Evolutionary conservation across 495 filamentous ascomycete species (phyloP), one percentile per base, ranked within the genome.

Genomic region (Amphirosellinia nigrospora): DNA sequence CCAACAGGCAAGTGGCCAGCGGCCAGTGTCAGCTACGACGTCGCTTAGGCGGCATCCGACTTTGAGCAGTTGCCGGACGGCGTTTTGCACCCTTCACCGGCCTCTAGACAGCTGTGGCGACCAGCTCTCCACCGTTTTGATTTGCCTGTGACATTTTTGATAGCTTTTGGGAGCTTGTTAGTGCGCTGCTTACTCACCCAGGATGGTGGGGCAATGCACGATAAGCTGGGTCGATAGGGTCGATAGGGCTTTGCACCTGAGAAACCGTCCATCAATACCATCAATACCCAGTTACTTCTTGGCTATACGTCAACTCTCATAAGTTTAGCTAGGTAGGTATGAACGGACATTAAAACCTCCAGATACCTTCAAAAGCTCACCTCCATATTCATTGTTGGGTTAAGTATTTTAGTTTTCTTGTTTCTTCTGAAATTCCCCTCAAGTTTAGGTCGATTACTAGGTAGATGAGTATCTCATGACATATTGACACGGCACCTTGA

Each of bases 151-250:
- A 45, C 23, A 69, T 30, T 69, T 69, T 69, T 53, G 56, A 62
- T 9, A 53, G 56, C 45, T 36, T 58, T 58, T 21, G 55, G 8
- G 66, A 53, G 66, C 56, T 60, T 68, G 26, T 61, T 69, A 69
- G 66, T 69, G 66, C 66, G 66, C 66, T 41, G 66, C 66, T 69
- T 56, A 69, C 56, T 69, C 66, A 69, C 30, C 53, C n/a, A n/a
- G 7, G 9, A 26, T 26, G 9, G 19, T 60, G 39, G 56, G 55
- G 39, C 21, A 43, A 13, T 53, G 41, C 19, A 19, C 23, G 48
- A 45, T 43, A 43, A 56, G 48, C 48, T 23, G 32, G 55, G 34
- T n/a, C 32, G 59, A 41, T 58, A 64, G 41, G 41, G 63, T 55
- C 21, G 46, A 52, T 53, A 56, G 46, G 66, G 66, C 56, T 46